These are phyloP conservation scores for Zostera marina DNA, from an alignment of 116 monocot species.

Conservation along the genomic window DNA sequence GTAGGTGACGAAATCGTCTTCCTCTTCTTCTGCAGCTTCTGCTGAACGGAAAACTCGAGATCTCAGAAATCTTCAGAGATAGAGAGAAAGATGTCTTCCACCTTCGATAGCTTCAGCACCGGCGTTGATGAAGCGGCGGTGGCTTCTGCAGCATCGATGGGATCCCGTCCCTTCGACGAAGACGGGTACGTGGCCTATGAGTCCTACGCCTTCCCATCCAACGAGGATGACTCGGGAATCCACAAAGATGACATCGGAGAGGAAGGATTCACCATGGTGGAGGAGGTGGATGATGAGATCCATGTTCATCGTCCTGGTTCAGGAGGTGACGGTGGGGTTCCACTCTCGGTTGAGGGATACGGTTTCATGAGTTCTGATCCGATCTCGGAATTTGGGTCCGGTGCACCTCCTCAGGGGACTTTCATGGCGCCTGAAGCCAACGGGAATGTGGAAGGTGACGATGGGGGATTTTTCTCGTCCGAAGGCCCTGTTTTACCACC, in stretches of 20 bases:
- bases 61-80: background rate
- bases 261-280: constrained; percentile 1
- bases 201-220: background rate
- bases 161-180: constrained; percentile 33
- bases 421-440: constrained; percentile 35
- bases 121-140: constrained; percentile 18
- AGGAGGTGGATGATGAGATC: constrained; percentile 4
- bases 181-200: constrained; percentile 25
- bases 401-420: constrained; percentile 8
- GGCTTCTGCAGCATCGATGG: background rate
- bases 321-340: constrained; percentile 1
- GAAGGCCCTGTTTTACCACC: constrained; percentile 39
- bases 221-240: background rate
- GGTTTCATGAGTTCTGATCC: constrained; percentile 8
- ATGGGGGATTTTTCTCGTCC: constrained; percentile 17
- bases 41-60: background rate
- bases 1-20: no score
- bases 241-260: background rate
- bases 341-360: constrained; percentile 12
- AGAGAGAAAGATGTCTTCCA: constrained; percentile 25
- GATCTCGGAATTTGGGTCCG: constrained; percentile 11
- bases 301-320: constrained; percentile 10
- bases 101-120: constrained; percentile 48
- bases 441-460: constrained; percentile 17
- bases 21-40: background rate